phyloP scores from a whole-genome alignment of 768 basidiomycete genomes.

The Boletus rex-veris region DNA sequence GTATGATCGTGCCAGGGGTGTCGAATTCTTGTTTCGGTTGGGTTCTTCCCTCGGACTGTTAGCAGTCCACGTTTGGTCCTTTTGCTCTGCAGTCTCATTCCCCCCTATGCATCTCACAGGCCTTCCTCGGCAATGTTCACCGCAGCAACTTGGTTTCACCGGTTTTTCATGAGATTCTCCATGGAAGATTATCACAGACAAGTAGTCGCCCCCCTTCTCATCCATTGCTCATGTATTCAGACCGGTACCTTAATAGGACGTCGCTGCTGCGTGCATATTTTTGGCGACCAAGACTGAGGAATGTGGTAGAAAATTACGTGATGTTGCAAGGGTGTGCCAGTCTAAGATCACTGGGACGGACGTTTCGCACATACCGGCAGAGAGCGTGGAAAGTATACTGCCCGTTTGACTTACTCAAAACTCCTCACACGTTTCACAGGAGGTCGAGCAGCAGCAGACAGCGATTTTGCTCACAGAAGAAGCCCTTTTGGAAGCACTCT shows the following conservation, averaged over 20 bases:
- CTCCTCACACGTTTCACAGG: conserved; percentile 41
- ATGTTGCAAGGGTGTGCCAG: conserved; percentile 73
- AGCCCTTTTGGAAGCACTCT: conserved; percentile 73
- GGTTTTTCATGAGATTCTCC: conserved; percentile 86
- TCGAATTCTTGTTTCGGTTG: conserved; percentile 82
- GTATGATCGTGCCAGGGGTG: conserved; percentile 74
- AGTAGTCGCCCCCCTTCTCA: conserved; percentile 20
- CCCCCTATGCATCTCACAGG: conserved; percentile 37
- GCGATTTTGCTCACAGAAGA: conserved; percentile 75
- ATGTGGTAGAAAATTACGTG: conserved; percentile 81
- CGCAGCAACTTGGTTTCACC: conserved; percentile 87
- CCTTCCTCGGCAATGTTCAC: conserved; percentile 81
- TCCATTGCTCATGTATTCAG: conserved; percentile 9
- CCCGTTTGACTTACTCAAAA: not conserved
- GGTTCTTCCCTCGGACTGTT: conserved; percentile 76
- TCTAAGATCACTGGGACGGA: conserved; percentile 62
- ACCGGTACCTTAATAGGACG: conserved; percentile 47
- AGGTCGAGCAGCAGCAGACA: conserved; percentile 68
- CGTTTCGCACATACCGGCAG: conserved; percentile 51
- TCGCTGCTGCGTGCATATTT: conserved; percentile 83
- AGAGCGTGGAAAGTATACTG: conserved; percentile 54
- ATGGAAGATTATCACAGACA: conserved; percentile 85
- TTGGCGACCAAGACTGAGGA: conserved; percentile 92
- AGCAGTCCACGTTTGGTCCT: conserved; percentile 32
- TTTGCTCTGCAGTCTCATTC: conserved; percentile 11